These are phyloP conservation scores for Tetrahymena borealis DNA, from an alignment of 73 alveolate genomes.

Conservation along the genomic window DNA sequence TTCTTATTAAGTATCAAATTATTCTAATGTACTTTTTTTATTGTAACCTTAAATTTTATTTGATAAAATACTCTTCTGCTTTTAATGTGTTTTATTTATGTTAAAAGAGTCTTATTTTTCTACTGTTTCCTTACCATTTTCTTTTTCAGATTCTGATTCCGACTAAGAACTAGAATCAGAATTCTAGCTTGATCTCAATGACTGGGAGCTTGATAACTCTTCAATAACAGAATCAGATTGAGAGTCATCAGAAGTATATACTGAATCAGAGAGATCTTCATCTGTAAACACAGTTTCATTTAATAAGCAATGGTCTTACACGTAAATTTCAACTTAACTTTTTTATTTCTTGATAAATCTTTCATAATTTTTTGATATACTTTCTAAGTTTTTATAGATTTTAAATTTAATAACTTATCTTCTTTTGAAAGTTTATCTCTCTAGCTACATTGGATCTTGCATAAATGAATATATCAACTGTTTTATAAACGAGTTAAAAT, in stretches of 20 bases:
- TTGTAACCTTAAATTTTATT: neutral
- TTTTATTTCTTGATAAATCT: neutral
- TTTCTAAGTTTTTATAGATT: neutral
- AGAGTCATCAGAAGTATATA: neutral
- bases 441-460: neutral
- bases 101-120: neutral
- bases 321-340: neutral
- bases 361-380: neutral
- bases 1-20: no score
- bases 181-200: no score
- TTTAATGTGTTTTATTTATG: neutral
- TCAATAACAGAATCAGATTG: neutral
- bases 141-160: neutral
- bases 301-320: neutral
- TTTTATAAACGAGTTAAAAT: neutral
- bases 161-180: no score
- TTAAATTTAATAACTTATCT: neutral
- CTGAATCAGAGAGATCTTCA: neutral
- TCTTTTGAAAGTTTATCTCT: neutral
- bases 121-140: neutral
- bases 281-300: neutral
- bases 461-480: neutral
- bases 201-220: neutral
- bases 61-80: neutral
- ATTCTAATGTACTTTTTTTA: no score